Evolutionary conservation across 139 green algal species (phyloP), one percentile per base, ranked within the genome.

Genomic region (Coelastrella sp.): DNA sequence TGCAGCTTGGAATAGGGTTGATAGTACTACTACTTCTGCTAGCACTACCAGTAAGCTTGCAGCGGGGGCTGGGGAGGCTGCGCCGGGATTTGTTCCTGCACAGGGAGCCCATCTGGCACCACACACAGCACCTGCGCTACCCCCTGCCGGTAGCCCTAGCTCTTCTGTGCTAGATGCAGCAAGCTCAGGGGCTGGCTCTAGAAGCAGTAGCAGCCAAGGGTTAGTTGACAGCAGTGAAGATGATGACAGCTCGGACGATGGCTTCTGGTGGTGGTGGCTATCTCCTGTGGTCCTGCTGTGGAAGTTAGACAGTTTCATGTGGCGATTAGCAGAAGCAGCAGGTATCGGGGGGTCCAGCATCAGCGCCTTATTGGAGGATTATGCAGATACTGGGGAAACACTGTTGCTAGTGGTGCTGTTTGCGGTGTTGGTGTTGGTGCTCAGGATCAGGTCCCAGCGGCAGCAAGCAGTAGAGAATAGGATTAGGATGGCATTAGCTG

Each of bases 341-440:
- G 85, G 80, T 13, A 22, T 87, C 2, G 78, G 22, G 10, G 22
- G 77, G 22, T 56, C 73, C 56, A 80, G 65, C 65, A 56, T 85
- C 5, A 32, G 20, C 54, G 7, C 77, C 6, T 16, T 80, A 3
- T 16, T 90, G 56, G 56, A 71, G 60, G 85, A 90, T 5, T 76
- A 80, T 32, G 58, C 68, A 6, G 88, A 91, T n/a, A 10, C 76
- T 47, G 88, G 91, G 3, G 88, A 90, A 17, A 90, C 91, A 23
- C 7, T 85, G 54, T 57, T 89, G 71, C 83, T 93, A 71, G 8
- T 90, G 22, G 83, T 80, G 66, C 61, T 89, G 83, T 58, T 89
- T 60, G 74, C 54, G 5, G 80, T 92, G 78, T 61, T 92, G 79
- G 60, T 68, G 66, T 14, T 92, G 10, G 90, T 84, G 84, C 90